phyloP scores from a whole-genome alignment of 495 filamentous ascomycete species.

The Trichocladium uniseriatum region DNA sequence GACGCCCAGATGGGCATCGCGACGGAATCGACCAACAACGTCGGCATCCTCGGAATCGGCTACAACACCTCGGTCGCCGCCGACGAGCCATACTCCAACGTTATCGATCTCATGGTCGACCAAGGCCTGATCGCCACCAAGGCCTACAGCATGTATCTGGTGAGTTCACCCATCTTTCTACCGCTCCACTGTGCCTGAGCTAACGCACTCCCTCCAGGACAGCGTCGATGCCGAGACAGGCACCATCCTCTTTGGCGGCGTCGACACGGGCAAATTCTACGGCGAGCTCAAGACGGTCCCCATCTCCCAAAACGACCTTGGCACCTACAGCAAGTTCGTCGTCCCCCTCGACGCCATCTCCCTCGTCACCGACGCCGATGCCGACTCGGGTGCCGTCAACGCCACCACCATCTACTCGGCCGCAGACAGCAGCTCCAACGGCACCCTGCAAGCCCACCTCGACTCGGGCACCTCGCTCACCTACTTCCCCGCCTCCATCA shows the following conservation, averaged over 20 bases:
- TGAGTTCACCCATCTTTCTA: too few relatives aligned
- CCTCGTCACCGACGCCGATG: too few relatives aligned
- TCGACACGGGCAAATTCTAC: constrained; percentile 69
- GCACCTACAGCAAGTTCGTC: constrained; percentile 48
- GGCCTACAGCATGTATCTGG: constrained; percentile 75
- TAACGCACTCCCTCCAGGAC: constrained; percentile 29
- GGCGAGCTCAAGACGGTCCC: constrained; percentile 65
- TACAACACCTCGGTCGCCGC: constrained; percentile 67
- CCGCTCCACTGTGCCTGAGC: too few relatives aligned
- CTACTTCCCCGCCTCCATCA: constrained; percentile 64
- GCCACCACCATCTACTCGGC: too few relatives aligned
- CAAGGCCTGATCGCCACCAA: constrained; percentile 59
- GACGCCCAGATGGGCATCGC: constrained; percentile 76
- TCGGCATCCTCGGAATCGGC: constrained; percentile 81
- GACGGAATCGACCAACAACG: constrained; percentile 52
- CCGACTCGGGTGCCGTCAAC: too few relatives aligned
- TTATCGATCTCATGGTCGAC: constrained; percentile 60
- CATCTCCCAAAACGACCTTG: constrained; percentile 35
- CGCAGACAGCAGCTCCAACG: constrained; percentile 32
- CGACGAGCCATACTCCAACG: constrained; percentile 56
- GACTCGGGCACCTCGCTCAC: constrained; percentile 79
- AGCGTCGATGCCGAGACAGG: constrained; percentile 63
- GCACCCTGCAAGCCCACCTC: constrained; percentile 56
- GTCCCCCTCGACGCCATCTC: constrained; percentile 52
- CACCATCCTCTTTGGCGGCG: constrained; percentile 78